Conservation (phyloP, 2,329 filamentous ascomycete species). For the Verticillium nonalfalfae region DNA sequence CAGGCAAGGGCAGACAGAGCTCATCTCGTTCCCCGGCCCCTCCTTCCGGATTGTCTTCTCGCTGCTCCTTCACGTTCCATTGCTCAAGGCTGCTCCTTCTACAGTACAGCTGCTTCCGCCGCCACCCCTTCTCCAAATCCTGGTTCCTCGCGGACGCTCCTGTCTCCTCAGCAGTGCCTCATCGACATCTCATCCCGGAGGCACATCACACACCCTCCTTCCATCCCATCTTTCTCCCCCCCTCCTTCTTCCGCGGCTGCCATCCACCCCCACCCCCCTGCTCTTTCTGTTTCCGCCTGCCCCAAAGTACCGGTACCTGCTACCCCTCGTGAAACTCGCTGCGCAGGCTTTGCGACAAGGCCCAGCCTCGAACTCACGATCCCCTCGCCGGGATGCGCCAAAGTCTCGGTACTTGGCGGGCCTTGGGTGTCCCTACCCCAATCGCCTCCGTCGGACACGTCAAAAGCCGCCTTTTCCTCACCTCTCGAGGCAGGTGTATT, state of each 20-base stretch:
- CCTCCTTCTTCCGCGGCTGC: neutral
- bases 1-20: neutral
- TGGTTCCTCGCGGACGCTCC: neutral
- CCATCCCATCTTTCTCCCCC: neutral
- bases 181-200: neutral
- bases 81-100: neutral
- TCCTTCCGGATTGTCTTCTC: neutral
- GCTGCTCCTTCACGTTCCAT: neutral
- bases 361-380: neutral
- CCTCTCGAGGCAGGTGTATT: neutral
- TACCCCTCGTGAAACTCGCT: neutral
- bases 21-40: neutral
- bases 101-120: neutral
- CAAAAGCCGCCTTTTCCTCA: neutral
- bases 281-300: neutral
- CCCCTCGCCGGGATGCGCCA: neutral
- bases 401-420: neutral
- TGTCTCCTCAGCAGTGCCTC: neutral
- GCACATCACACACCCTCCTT: neutral
- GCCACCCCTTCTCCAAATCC: neutral
- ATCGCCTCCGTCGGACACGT: neutral
- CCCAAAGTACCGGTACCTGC: neutral
- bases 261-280: neutral
- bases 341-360: neutral
- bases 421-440: neutral